Percentiles rank a stretch among this genome's conserved stretches.
Evolutionary conservation across 148 eudicot genomes (phyloP).

Genomic region (Spergularia bocconei): DNA sequence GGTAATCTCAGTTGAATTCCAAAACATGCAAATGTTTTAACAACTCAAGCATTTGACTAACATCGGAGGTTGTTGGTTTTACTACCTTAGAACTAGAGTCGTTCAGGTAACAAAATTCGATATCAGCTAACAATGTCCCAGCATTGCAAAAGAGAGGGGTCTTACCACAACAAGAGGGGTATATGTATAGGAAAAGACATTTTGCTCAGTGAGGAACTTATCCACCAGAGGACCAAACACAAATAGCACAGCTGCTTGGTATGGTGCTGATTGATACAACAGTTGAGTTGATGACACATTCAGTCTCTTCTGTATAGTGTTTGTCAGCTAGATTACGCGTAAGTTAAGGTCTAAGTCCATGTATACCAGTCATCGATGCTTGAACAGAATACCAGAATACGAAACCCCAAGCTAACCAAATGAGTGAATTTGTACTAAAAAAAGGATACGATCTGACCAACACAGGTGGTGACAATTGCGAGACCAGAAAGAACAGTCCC

Average conservation of each 20-base stretch:
- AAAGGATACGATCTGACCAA: conserved; percentile 87
- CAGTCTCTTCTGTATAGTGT: conserved; percentile 82
- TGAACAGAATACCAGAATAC: neutral
- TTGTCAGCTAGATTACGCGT: conserved; percentile 51
- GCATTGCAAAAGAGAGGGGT: neutral
- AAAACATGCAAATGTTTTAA: too few relatives aligned
- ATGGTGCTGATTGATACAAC: conserved; percentile 84
- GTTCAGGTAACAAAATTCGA: too few relatives aligned
- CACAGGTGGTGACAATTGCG: conserved; percentile 82
- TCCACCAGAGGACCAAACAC: conserved; percentile 76
- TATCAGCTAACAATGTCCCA: neutral
- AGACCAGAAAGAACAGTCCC: conserved; percentile 78
- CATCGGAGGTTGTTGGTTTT: too few relatives aligned
- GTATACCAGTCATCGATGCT: neutral
- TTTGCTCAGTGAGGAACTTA: conserved; percentile 63
- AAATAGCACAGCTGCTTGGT: conserved; percentile 75
- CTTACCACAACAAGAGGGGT: conserved; percentile 71
- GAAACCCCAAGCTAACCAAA: neutral
- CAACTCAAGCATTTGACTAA: too few relatives aligned
- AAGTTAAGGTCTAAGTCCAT: conserved; percentile 22
- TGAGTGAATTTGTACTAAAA: neutral
- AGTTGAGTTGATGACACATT: conserved; percentile 90
- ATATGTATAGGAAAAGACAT: conserved; percentile 69
- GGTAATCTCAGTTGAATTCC: too few relatives aligned
- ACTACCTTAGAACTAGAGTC: too few relatives aligned